Conservation (phyloP, 2,329 filamentous ascomycete species). For the Pyrenochaeta sp. region DNA sequence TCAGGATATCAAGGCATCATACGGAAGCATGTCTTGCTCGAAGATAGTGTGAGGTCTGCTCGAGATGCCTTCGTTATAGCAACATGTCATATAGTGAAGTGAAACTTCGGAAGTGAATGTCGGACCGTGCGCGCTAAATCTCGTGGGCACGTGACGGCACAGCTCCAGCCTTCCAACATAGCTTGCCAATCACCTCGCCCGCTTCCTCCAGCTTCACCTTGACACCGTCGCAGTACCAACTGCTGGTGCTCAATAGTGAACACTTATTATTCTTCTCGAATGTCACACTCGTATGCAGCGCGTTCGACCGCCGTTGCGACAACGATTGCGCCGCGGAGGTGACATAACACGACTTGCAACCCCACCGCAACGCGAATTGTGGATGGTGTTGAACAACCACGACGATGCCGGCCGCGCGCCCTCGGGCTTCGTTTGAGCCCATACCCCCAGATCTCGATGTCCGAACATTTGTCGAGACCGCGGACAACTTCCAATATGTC, state of each 20-base stretch:
- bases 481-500: constrained; percentile 87
- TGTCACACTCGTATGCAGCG: neutral
- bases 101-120: constrained; percentile 6
- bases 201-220: neutral
- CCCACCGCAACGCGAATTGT: constrained; percentile 8
- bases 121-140: constrained; percentile 17
- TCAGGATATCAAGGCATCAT: neutral
- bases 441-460: constrained; percentile 88
- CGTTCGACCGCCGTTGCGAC: neutral
- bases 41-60: neutral
- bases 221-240: neutral
- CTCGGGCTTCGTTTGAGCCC: constrained; percentile 89
- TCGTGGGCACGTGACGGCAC: constrained; percentile 19
- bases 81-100: constrained; percentile 4
- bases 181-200: constrained; percentile 6
- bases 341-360: neutral
- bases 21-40: neutral
- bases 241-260: neutral
- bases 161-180: constrained; percentile 4
- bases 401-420: constrained; percentile 78
- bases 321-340: constrained; percentile 5
- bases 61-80: neutral
- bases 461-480: constrained; percentile 75
- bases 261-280: neutral
- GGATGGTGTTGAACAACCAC: constrained; percentile 14